Conservation (phyloP, 306 rosid species). For the Castanospermum australe region DNA sequence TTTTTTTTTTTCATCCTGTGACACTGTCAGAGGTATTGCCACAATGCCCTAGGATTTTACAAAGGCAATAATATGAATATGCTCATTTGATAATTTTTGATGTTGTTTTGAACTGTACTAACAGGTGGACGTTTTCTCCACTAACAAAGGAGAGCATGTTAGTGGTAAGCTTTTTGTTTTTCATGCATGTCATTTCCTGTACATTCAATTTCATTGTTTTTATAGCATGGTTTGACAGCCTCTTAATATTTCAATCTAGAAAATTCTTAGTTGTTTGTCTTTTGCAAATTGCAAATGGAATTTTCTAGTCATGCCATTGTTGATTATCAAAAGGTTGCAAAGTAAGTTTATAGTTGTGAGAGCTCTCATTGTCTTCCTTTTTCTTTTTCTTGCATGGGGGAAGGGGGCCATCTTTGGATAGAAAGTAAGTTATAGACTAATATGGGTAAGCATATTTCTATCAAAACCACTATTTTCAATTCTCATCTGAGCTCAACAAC, state of each 20-base stretch:
- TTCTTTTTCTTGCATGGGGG: background rate
- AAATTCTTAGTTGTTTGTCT: background rate
- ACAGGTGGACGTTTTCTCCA: slow-evolving; percentile 92
- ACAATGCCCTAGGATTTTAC: background rate
- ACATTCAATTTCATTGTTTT: background rate
- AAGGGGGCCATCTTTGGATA: background rate
- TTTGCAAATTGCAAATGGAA: slow-evolving; percentile 3
- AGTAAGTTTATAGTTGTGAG: background rate
- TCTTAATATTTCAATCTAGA: background rate
- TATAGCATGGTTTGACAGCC: background rate
- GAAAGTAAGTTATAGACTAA: background rate
- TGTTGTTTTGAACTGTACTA: slow-evolving; percentile 28
- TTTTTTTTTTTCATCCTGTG: background rate
- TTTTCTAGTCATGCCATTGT: background rate
- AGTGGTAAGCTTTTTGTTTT: slow-evolving; percentile 47
- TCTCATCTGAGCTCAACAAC: background rate
- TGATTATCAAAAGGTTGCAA: background rate
- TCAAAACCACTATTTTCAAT: background rate
- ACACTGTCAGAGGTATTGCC: background rate
- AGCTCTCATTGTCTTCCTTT: background rate
- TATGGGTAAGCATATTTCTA: background rate
- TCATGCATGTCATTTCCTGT: background rate
- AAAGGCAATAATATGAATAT: slow-evolving; percentile 5
- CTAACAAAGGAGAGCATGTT: slow-evolving; percentile 72
- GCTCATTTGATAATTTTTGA: slow-evolving; percentile 1